phyloP scores from a whole-genome alignment of 2,329 filamentous ascomycete genomes.

The Diaporthe ilicicola region DNA sequence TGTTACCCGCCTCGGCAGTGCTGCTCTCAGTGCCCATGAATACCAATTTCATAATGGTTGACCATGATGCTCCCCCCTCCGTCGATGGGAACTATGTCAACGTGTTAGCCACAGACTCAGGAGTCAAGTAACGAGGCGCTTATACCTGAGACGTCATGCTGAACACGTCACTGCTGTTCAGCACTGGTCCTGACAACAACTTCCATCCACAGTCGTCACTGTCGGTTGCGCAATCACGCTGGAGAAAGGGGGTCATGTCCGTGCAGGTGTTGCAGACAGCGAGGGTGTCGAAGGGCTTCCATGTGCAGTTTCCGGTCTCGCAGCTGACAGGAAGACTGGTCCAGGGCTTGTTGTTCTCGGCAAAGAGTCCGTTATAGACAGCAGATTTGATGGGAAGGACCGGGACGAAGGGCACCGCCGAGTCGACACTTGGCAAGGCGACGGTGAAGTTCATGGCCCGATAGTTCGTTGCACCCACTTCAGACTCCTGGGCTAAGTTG shows the following conservation, averaged over 20 bases:
- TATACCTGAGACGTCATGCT: conserved; percentile 41
- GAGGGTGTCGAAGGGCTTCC: conserved; percentile 41
- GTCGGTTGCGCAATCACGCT: conserved; percentile 35
- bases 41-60: conserved; percentile 43
- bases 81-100: conserved; percentile 37
- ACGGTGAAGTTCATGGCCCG: conserved; percentile 42
- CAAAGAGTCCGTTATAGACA: conserved; percentile 46
- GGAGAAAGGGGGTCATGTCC: conserved; percentile 42
- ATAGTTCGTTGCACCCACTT: conserved; percentile 38
- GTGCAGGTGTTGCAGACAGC: conserved; percentile 41
- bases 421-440: conserved; percentile 38
- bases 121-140: neutral
- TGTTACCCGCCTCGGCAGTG: conserved; percentile 36
- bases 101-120: neutral
- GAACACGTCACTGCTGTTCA: conserved; percentile 40
- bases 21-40: conserved; percentile 45
- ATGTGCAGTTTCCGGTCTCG: conserved; percentile 43
- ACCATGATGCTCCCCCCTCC: conserved; percentile 40
- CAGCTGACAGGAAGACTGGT: conserved; percentile 40
- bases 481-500: conserved; percentile 33
- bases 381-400: conserved; percentile 45
- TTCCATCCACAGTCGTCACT: conserved; percentile 41
- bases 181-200: conserved; percentile 39
- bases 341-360: conserved; percentile 42
- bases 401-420: conserved; percentile 41